Percentiles rank a stretch among this genome's conserved stretches.
Evolutionary conservation across 768 basidiomycete species (phyloP).

Genomic region (Astraeus odoratus): DNA sequence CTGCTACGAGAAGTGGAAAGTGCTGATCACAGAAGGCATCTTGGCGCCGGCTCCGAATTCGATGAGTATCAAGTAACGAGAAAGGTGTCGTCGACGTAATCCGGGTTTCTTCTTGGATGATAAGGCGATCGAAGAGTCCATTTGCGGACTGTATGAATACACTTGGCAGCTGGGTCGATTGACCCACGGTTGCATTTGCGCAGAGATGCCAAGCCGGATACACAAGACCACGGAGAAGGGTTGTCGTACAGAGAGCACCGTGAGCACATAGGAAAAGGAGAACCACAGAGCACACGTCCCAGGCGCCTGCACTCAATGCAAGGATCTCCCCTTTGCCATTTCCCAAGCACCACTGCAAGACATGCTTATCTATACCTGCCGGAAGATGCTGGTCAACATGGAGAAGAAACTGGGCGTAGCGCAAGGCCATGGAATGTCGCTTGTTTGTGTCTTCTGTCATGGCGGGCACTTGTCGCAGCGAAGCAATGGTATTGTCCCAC

Average conservation of each 20-base stretch:
- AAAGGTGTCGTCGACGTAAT: constrained; percentile 31
- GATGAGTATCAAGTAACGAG: constrained; percentile 60
- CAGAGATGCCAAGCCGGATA: constrained; percentile 70
- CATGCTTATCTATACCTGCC: constrained; percentile 60
- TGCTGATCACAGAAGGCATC: constrained; percentile 62
- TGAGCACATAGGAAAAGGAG: constrained; percentile 58
- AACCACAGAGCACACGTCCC: constrained; percentile 59
- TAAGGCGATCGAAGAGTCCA: constrained; percentile 49
- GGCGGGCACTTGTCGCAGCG: constrained; percentile 59
- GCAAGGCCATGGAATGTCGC: constrained; percentile 48
- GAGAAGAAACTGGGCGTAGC: constrained; percentile 65
- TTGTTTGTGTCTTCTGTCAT: constrained; percentile 43
- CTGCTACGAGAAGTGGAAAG: constrained; percentile 54
- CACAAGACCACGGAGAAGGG: constrained; percentile 65
- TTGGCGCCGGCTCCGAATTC: constrained; percentile 60
- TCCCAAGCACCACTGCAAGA: constrained; percentile 67
- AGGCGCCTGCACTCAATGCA: constrained; percentile 52
- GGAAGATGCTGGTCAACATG: constrained; percentile 76
- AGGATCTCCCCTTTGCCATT: constrained; percentile 58
- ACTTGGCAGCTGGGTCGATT: constrained; percentile 36
- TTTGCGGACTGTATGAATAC: constrained; percentile 59
- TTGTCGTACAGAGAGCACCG: constrained; percentile 66
- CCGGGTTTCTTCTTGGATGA: constrained; percentile 48
- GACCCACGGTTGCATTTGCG: constrained; percentile 32
- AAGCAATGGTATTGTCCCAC: constrained; percentile 77